Conservation (phyloP, 2,329 filamentous ascomycete genomes). For the Passalora sequoiae region DNA sequence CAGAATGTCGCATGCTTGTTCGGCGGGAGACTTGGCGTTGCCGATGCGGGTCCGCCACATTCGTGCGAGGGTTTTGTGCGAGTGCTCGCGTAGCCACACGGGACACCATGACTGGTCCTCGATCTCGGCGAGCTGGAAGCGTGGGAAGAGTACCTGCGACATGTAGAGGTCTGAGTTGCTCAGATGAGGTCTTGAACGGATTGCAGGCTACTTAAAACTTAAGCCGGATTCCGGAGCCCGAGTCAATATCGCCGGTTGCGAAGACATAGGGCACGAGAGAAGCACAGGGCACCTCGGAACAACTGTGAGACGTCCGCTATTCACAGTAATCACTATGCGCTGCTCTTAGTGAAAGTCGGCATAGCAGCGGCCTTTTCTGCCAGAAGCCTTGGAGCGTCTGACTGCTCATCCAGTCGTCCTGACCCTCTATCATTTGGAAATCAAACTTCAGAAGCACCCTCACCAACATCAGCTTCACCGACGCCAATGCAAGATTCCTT, state of each 20-base stretch:
- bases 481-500: not conserved
- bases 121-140: conserved; percentile 12
- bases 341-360: no score
- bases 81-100: conserved; percentile 5
- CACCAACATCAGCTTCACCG: not conserved
- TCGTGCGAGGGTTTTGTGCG: conserved; percentile 6
- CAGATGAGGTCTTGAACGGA: no score
- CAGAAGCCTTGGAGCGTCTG: not conserved
- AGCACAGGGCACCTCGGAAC: no score
- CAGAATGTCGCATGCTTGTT: conserved; percentile 7
- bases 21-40: conserved; percentile 5
- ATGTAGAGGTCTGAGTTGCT: no score
- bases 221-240: no score
- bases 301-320: no score
- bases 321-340: no score
- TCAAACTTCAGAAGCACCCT: not conserved
- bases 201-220: no score
- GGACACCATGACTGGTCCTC: conserved; percentile 14
- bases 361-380: not conserved
- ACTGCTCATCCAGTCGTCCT: not conserved
- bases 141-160: conserved; percentile 6
- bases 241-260: no score
- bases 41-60: conserved; percentile 3
- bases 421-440: not conserved
- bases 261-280: no score